Base-by-base conservation (phyloP, 2,329 filamentous ascomycete species). In the Aureobasidium sp. region DNA sequence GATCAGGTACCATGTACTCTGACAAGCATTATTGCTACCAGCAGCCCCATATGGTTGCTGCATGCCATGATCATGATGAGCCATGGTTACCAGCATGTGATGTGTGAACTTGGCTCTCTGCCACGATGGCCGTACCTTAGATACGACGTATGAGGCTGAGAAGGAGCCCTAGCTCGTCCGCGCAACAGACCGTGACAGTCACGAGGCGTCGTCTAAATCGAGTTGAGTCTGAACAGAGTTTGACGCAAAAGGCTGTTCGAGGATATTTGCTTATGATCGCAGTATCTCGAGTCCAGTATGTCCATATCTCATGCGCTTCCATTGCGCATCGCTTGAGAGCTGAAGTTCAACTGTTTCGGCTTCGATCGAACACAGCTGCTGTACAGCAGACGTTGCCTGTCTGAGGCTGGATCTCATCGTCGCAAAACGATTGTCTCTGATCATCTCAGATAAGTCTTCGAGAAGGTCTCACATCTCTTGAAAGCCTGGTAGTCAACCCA, bases 61-160 rank as follows among this genome's bases (percentile, higher is more conserved):
- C n/a, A 34, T 55, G 39, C 50, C 39, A 44, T 55, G 39, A n/a
- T 11, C n/a, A 34, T 32, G 21, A 44, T 34, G 51, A 55, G n/a
- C 51, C 51, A 27, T 55, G 51, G 51, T 55, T 55, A 11, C 34
- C 39, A 55, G 51, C 51, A 25, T 29, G 51, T 55, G 39, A n/a
- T 55, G 27, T 44, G 29, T 55, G 39, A 29, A 34, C 29, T 44
- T 34, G 51, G 51, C 51, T 55, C 29, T 10, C 9, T 55, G n/a
- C 39, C 39, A 41, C 39, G 39, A 44, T 55, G 51, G 37, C 14
- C 16, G 27, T 55, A 34, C 39, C 39, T 55, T 55, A 39, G n/a
- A 42, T 34, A 44, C 37, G 51, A 55, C 51, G 51, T 55, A 44
- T 55, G 51, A 55, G 51, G 51, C 51, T 55, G 51, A n/a, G 51